Evolutionary conservation across 495 filamentous ascomycete species (phyloP).

Genomic region (Xylaria cubensis): DNA sequence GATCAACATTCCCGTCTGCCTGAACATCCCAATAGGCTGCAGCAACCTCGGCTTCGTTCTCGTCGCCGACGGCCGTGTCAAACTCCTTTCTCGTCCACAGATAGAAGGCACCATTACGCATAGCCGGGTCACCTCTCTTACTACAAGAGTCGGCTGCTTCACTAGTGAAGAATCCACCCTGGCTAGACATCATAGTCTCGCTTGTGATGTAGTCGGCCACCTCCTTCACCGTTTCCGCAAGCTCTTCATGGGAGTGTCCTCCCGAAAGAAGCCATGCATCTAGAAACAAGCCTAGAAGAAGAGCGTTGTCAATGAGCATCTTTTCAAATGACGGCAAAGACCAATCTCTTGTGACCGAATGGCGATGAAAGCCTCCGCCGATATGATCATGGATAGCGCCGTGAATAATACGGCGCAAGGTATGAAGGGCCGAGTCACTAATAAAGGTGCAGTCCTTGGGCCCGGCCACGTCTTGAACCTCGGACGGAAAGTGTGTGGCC

Average conservation of each 20-base stretch:
- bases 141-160: constrained; percentile 93
- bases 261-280: constrained; percentile 82
- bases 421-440: constrained; percentile 79
- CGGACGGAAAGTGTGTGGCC: constrained; percentile 71
- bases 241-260: constrained; percentile 60
- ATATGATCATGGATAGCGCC: constrained; percentile 94
- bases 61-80: constrained; percentile 71
- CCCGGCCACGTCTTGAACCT: constrained; percentile 85
- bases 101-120: constrained; percentile 94
- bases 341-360: constrained; percentile 92
- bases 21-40: constrained; percentile 86
- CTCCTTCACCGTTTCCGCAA: constrained; percentile 82
- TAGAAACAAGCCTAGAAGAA: constrained; percentile 84
- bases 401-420: constrained; percentile 79
- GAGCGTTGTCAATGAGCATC: constrained; percentile 95
- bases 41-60: constrained; percentile 70
- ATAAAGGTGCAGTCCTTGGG: constrained; percentile 77
- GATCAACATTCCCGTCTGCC: constrained; percentile 87
- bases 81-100: constrained; percentile 93
- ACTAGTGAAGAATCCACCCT: constrained; percentile 84
- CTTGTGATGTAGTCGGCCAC: constrained; percentile 81
- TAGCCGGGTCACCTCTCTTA: constrained; percentile 75
- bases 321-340: constrained; percentile 96
- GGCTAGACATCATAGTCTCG: constrained; percentile 66
- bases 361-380: constrained; percentile 87